A percentile compares a stretch with the other conserved stretches of the same genome.
Evolutionary conservation across 2,329 filamentous ascomycete genomes (phyloP).

Genomic region (Curvularia hawaiiensis): DNA sequence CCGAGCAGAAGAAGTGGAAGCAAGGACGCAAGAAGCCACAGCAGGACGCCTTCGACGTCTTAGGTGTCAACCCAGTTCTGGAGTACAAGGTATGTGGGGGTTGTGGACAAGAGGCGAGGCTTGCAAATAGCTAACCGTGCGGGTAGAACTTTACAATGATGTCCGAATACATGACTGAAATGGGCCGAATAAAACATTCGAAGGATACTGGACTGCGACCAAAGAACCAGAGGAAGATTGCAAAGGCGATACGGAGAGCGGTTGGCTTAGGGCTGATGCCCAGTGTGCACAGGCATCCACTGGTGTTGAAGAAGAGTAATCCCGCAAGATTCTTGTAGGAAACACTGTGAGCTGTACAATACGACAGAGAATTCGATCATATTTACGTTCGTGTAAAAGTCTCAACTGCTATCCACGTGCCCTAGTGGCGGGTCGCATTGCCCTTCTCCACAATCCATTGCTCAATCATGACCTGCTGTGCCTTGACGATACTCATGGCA

Average conservation of each 20-base stretch:
- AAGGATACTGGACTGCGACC: constrained; percentile 78
- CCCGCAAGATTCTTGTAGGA: constrained; percentile 30
- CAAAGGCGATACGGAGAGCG: constrained; percentile 87
- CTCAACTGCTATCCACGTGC: not conserved
- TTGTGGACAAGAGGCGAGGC: not conserved
- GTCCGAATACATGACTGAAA: constrained; percentile 82
- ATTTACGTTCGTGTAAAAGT: not conserved
- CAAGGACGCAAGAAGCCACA: constrained; percentile 55
- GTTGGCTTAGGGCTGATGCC: constrained; percentile 93
- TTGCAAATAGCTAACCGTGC: constrained; percentile 20
- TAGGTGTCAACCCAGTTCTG: constrained; percentile 79
- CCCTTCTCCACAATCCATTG: constrained; percentile 34
- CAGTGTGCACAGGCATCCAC: constrained; percentile 83
- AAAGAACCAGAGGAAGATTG: constrained; percentile 90
- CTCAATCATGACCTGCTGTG: constrained; percentile 40
- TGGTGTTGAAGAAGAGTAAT: constrained; percentile 40
- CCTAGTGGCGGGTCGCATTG: constrained; percentile 4
- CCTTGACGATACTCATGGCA: constrained; percentile 45
- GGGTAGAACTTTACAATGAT: constrained; percentile 88
- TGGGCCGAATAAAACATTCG: constrained; percentile 83
- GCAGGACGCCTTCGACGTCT: constrained; percentile 75
- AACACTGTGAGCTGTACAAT: not conserved
- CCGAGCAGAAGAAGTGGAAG: constrained; percentile 84
- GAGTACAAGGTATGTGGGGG: constrained; percentile 75
- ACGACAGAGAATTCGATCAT: not conserved